phyloP scores from a whole-genome alignment of 2,329 filamentous ascomycete genomes.

The Venturia aucupariae region DNA sequence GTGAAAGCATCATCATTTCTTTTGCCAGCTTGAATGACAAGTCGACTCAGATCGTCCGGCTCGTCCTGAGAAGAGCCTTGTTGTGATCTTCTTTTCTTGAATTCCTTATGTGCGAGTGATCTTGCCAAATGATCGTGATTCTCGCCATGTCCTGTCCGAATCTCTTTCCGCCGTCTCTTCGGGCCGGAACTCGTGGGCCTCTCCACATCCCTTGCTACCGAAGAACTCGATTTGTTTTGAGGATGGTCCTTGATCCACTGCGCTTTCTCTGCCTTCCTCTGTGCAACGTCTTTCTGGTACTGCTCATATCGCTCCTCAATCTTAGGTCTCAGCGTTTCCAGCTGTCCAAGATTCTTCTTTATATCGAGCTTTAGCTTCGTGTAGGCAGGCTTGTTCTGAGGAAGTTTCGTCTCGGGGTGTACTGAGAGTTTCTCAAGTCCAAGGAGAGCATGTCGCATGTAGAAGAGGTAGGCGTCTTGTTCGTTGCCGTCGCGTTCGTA shows the following conservation, averaged over 20 bases:
- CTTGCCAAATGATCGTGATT: constrained; percentile 10
- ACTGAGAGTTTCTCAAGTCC: constrained; percentile 63
- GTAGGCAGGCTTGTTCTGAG: constrained; percentile 47
- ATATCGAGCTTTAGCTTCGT: constrained; percentile 53
- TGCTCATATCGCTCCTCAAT: constrained; percentile 63
- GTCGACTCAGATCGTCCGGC: constrained; percentile 24
- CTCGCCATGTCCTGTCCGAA: constrained; percentile 8
- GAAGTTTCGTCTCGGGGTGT: constrained; percentile 66
- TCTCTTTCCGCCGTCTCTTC: constrained; percentile 4
- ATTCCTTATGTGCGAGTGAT: constrained; percentile 13
- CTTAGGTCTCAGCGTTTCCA: constrained; percentile 72
- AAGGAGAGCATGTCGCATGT: constrained; percentile 84
- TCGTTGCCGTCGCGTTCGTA: constrained; percentile 81
- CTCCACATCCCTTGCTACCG: constrained; percentile 15
- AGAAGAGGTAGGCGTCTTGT: constrained; percentile 78
- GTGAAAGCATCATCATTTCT: constrained; percentile 9
- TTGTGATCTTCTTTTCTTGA: constrained; percentile 9
- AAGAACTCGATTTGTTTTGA: constrained; percentile 19
- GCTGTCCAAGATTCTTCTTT: constrained; percentile 53
- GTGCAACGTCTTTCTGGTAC: constrained; percentile 49
- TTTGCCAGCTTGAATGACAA: constrained; percentile 8
- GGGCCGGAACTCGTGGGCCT: not conserved
- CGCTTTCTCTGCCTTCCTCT: constrained; percentile 24
- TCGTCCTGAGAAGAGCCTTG: constrained; percentile 24
- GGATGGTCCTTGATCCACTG: constrained; percentile 20